Conservation (phyloP, 2,329 filamentous ascomycete species). For the Cyphellophora attinorum region DNA sequence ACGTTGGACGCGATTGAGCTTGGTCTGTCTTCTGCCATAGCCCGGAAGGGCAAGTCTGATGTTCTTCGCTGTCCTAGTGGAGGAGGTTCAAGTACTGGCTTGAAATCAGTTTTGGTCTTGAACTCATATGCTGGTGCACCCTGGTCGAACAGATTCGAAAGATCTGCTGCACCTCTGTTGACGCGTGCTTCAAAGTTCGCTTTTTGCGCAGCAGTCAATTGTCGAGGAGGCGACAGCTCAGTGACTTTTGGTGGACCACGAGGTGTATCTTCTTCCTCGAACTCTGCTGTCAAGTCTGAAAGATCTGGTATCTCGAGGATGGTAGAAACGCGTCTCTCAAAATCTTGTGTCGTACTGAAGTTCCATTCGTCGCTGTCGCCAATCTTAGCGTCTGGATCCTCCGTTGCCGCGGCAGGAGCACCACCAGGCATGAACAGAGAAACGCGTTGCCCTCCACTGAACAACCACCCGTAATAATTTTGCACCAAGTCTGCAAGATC, state of each 20-base stretch:
- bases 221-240: conserved; percentile 18
- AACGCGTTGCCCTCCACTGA: conserved; percentile 36
- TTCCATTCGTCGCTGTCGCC: conserved; percentile 50
- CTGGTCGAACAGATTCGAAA: conserved; percentile 50
- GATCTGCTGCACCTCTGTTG: conserved; percentile 44
- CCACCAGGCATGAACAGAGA: conserved; percentile 54
- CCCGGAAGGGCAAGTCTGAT: conserved; percentile 46
- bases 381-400: conserved; percentile 30
- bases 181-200: conserved; percentile 49
- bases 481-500: conserved; percentile 36
- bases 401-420: conserved; percentile 44
- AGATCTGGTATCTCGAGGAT: conserved; percentile 23
- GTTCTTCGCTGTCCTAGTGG: conserved; percentile 27
- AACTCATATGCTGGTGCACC: conserved; percentile 49
- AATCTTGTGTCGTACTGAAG: conserved; percentile 54
- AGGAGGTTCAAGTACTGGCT: conserved; percentile 27
- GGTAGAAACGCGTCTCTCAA: conserved; percentile 43
- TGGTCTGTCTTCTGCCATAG: conserved; percentile 21
- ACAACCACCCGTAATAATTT: conserved; percentile 40
- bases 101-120: conserved; percentile 42
- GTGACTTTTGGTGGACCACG: conserved; percentile 12
- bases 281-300: conserved; percentile 30
- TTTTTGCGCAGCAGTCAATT: conserved; percentile 34
- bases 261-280: conserved; percentile 31
- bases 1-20: conserved; percentile 39